Base-by-base conservation (phyloP, 805 yeast genomes). In the Yarrowia sp. region DNA sequence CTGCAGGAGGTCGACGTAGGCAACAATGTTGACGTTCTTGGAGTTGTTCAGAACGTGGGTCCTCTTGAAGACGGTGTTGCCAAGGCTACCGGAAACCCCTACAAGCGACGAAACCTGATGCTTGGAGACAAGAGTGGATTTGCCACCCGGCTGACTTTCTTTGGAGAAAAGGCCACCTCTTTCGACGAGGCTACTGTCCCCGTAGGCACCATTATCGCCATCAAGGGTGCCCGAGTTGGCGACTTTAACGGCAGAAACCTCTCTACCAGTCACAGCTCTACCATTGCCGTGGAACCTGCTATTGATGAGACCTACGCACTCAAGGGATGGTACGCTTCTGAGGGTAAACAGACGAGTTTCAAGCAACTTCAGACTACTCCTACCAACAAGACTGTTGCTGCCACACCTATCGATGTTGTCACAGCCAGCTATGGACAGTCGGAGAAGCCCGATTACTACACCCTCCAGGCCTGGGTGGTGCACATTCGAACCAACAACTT, bases 251-350 rank as follows among this genome's bases (percentile, higher is more conserved):
- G 98, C 26, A 86, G 93, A 73, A 82, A 90, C 14, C 79, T 95
- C 69, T 87, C 96, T 0, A 82, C 92, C 75, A 85, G 92, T 24
- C 90, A 87, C 67, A 82, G 90, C 11, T 92, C 97, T 21, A 82
- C 89, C 1, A 77, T 95, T 68, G 75, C 85, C 38, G 82, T 89
- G 12, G 90, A 90, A 71, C 99, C 99, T 1, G 97, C 92, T 72
- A 83, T 89, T 22, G 87, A 90, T 19, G 97, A 91, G 74, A 93
- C 98, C 4, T 91, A 85, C 74, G 82, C 84, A 64, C 82, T 95
- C 70, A 90, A 91, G 75, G 98, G 98, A 7, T 95, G 99, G 99
- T 95, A 85, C 72, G 96, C 91, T 72, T 83, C 88, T 43, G 85
- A 83, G 69, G 98, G 97, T 41, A 81, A 81, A 22, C 76, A 79